A percentile compares a stretch with the other conserved stretches of the same genome.
Conservation (phyloP, 352 stramenopile species). For the Phytophthora sp. region DNA sequence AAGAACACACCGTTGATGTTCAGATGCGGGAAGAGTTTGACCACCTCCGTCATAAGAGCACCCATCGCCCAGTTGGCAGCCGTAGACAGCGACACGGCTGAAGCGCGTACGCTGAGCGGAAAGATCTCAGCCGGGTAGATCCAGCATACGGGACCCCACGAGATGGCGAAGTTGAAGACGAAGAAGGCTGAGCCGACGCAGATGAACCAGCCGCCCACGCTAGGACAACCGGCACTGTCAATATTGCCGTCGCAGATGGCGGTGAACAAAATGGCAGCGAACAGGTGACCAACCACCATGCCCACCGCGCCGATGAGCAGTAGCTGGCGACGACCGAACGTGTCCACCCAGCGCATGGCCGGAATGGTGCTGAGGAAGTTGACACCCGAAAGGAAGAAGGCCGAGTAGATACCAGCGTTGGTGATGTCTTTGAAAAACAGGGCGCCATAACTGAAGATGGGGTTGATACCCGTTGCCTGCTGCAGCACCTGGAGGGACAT, state of each 20-base stretch:
- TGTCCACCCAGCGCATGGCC: conserved; percentile 49
- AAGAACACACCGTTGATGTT: conserved; percentile 63
- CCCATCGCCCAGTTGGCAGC: conserved; percentile 48
- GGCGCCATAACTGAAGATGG: conserved; percentile 28
- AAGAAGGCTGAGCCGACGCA: conserved; percentile 9
- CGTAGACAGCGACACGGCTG: conserved; percentile 11
- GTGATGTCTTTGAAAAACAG: conserved; percentile 24
- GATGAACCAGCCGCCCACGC: conserved; percentile 11
- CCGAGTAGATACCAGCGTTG: conserved; percentile 14
- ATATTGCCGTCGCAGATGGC: conserved; percentile 44
- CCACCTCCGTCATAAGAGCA: conserved; percentile 39
- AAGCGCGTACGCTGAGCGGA: conserved; percentile 35
- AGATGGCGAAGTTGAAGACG: conserved; percentile 7
- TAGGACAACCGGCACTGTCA: conserved; percentile 6
- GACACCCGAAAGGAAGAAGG: conserved; percentile 31
- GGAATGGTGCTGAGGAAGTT: conserved; percentile 47
- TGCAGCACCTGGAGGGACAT: conserved; percentile 22
- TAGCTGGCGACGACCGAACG: conserved; percentile 41
- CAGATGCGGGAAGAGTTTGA: conserved; percentile 20
- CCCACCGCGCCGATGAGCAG: conserved; percentile 48
- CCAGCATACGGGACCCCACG: conserved; percentile 40
- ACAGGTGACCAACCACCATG: conserved; percentile 55
- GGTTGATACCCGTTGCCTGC: conserved; percentile 36
- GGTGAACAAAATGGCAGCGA: conserved; percentile 43
- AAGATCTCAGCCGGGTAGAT: conserved; percentile 61